These are phyloP conservation scores for Usnea hakonensis DNA, from an alignment of 495 filamentous ascomycete genomes.

Conservation along the genomic window DNA sequence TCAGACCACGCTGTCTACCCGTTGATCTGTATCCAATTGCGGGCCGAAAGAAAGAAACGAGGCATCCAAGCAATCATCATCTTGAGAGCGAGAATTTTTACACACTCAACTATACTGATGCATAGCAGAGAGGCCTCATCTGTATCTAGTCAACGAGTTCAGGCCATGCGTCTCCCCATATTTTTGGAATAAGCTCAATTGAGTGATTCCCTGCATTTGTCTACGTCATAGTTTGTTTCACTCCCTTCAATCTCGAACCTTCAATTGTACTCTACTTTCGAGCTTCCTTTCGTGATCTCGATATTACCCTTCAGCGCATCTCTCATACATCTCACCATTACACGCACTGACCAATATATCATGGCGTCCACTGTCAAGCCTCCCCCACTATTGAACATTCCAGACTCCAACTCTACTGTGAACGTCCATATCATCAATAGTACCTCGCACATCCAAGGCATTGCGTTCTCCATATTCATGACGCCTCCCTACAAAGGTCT, in stretches of 20 bases:
- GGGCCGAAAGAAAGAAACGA: not conserved
- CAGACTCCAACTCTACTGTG: constrained; percentile 39
- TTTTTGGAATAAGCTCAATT: not conserved
- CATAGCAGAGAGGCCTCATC: not conserved
- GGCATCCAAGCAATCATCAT: not conserved
- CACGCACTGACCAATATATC: not conserved
- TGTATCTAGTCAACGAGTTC: not conserved
- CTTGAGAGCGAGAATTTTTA: not conserved
- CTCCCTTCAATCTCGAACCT: not conserved
- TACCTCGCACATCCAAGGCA: constrained; percentile 30
- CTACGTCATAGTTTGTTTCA: not conserved
- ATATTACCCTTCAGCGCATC: too few relatives aligned
- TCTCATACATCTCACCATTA: not conserved
- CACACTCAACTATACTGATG: not conserved
- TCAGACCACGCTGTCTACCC: not conserved
- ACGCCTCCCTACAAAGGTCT: constrained; percentile 36
- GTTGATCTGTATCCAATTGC: not conserved
- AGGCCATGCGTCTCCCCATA: too few relatives aligned
- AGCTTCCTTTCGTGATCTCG: not conserved
- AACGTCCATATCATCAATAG: constrained; percentile 48
- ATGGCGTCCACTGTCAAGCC: not conserved
- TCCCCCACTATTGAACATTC: constrained; percentile 30
- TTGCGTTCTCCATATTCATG: constrained; percentile 30
- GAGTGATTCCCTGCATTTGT: not conserved
- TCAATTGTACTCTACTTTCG: not conserved